Evolutionary conservation across 1,139 yeast species (phyloP), one percentile per base, ranked within the genome.

Genomic region (Pichia terricola): DNA sequence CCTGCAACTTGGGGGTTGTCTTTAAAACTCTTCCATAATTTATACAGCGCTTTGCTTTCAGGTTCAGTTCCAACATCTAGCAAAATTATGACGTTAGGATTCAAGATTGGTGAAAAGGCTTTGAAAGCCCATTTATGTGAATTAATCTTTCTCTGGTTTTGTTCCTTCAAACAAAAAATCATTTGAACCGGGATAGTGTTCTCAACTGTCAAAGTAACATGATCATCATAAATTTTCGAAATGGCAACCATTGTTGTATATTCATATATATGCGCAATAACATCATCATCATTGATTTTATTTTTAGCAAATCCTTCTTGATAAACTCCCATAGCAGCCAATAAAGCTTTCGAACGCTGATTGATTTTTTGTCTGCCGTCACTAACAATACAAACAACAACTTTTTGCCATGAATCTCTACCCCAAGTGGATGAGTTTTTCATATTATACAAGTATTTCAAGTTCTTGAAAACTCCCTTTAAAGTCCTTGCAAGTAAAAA

Each of bases 81-180:
- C 46, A 84, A 66, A 60, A 83, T 75, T 39, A 85, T 79, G 26
- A 84, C 81, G 45, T 73, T 75, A 1, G 94, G 94, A 40, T 79
- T 67, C 41, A 84, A 64, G 34, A 81, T 68, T 3, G 86, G 84
- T 2, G 83, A 79, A 63, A 84, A 81, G 0, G 89, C 84, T 58
- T 83, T 87, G 67, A 84, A 79, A 49, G 85, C 81, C 94, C 94
- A 84, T 51, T 94, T 70, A 61, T 84, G 94, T 22, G 89, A 80
- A 61, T 84, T 84, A 60, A 84, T 84, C 60, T 84, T 84, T 59
- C 79, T 74, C 50, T 78, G 71, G 59, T 84, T 84, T 54, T 77
- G 75, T 56, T 84, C 94, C 62, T 84, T 84, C 54, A 84, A 65
- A 59, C 94, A 84, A 61, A 83, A 84, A 33, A 84, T 62, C 65